Evolutionary conservation across 2,329 filamentous ascomycete species (phyloP).

Genomic region (Cordyceps militaris): DNA sequence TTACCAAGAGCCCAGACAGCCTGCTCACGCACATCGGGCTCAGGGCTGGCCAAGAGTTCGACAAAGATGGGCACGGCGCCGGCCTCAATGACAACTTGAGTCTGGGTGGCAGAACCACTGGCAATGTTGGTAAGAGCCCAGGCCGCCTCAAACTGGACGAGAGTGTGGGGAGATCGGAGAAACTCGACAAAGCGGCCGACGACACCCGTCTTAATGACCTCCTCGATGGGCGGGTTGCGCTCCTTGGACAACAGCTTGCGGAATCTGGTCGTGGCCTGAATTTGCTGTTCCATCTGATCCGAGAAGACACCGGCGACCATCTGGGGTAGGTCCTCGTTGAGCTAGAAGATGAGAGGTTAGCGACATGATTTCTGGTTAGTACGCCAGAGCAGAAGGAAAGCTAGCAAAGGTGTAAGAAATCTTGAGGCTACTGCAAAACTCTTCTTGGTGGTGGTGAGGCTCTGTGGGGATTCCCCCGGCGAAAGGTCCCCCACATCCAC

Average conservation of each 20-base stretch:
- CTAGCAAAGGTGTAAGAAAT: not conserved
- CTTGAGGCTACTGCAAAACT: not conserved
- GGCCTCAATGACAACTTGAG: constrained; percentile 96
- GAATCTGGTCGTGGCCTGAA: constrained; percentile 96
- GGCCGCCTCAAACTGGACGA: constrained; percentile 97
- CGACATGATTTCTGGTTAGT: not conserved
- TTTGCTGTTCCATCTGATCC: constrained; percentile 96
- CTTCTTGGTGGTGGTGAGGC: not conserved
- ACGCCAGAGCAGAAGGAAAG: not conserved
- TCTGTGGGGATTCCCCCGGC: constrained; percentile 2
- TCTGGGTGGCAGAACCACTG: constrained; percentile 92
- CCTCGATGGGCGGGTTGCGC: constrained; percentile 97
- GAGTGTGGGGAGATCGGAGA: constrained; percentile 90
- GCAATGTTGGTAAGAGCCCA: constrained; percentile 99
- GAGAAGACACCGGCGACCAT: constrained; percentile 99
- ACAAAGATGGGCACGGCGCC: constrained; percentile 98
- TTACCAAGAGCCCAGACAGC: constrained; percentile 98
- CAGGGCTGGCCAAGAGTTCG: constrained; percentile 87
- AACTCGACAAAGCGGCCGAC: constrained; percentile 98
- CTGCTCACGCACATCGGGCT: constrained; percentile 96
- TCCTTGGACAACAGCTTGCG: constrained; percentile 97
- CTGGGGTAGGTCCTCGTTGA: constrained; percentile 95
- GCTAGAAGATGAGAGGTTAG: constrained; percentile 41
- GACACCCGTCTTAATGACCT: constrained; percentile 98
- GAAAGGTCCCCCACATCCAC: constrained; percentile 8